Evolutionary conservation across 139 green algal species (phyloP), one percentile per base, ranked within the genome.

Genomic region (Coelastrella sp.): DNA sequence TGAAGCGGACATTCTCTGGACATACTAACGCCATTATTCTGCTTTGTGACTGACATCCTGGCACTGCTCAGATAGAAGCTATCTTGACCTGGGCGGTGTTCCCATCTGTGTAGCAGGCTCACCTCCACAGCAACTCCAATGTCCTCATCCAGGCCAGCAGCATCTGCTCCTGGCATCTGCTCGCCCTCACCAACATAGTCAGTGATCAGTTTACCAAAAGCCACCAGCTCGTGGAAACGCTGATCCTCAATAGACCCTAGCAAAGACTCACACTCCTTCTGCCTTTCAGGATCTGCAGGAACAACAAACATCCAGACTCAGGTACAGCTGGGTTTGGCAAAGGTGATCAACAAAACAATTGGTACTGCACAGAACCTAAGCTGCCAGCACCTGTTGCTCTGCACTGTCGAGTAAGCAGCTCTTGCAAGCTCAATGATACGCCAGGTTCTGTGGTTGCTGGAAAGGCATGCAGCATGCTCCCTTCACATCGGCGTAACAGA

Each of bases 51-150:
- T n/a, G n/a, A n/a, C n/a, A n/a, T n/a, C n/a, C n/a, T n/a, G n/a
- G n/a, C n/a, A n/a, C n/a, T n/a, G n/a, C n/a, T n/a, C 48, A 57
- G 48, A 15, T 11, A 57, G 48, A 57, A 15, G 48, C 48, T 57
- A 57, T 57, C 48, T 57, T 57, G 48, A 57, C 48, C n/a, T n/a
- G n/a, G n/a, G n/a, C n/a, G n/a, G n/a, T n/a, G n/a, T n/a, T n/a
- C n/a, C n/a, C n/a, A n/a, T n/a, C n/a, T n/a, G n/a, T n/a, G n/a
- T n/a, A n/a, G n/a, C n/a, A n/a, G n/a, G n/a, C 81, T 34, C n/a
- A 86, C 81, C 88, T 99, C 95, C 37, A 99, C 95, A 0, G 95
- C 96, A 35, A 99, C 96, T 9, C 96, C 97, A 59, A 98, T 93
- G 74, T 99, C 94, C 68, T 99, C 94, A 59, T 99, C 96, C 35